Evolutionary conservation across 2,329 filamentous ascomycete species (phyloP), one percentile per base, ranked within the genome.

Genomic region (Penicillium sp.): DNA sequence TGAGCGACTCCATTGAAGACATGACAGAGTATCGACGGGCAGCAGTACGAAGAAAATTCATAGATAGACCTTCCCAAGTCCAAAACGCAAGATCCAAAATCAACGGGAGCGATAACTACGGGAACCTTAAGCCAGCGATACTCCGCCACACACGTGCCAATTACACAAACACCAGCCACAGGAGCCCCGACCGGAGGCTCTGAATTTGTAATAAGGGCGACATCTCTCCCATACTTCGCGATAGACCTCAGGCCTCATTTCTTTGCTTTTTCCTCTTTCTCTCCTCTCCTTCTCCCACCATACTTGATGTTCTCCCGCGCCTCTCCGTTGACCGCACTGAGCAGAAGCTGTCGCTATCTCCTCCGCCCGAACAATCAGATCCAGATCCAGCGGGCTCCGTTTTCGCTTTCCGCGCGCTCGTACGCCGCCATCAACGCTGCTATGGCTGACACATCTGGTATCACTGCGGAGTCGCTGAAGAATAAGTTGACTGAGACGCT

Each of bases 401-500:
- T 68, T 50, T 69, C 67, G 33, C 57, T 70, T 36, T 64, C 66
- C 45, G 60, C 64, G 31, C 65, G 68, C 52, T 64, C 64, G 9
- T 64, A 63, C 56, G 55, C 63, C 31, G 61, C 65, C 22, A 51
- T 68, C 35, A 62, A 68, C 64, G 63, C 68, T 49, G 65, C 69
- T 43, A 73, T 73, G 70, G 71, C 72, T 29, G 73, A 74, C 50
- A 74, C 80, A 41, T 76, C 77, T 29, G 79, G 78, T 55, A 84
- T 95, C 64, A 92, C 89, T 36, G 84, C 89, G 52, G 82, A 83
- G 31, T 80, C 78, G 41, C 77, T 97, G 46, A 83, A 80, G 64
- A 74, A 75, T 36, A 87, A 86, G 52, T 79, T 96, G 59, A 79
- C 77, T 31, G 76, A 86, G 60, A 82, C 84, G 57, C 77, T 96